A percentile compares a stretch with the other conserved stretches of the same genome.
Evolutionary conservation across 2,329 filamentous ascomycete genomes (phyloP).

Genomic region (Hymenoscyphus salicellus): DNA sequence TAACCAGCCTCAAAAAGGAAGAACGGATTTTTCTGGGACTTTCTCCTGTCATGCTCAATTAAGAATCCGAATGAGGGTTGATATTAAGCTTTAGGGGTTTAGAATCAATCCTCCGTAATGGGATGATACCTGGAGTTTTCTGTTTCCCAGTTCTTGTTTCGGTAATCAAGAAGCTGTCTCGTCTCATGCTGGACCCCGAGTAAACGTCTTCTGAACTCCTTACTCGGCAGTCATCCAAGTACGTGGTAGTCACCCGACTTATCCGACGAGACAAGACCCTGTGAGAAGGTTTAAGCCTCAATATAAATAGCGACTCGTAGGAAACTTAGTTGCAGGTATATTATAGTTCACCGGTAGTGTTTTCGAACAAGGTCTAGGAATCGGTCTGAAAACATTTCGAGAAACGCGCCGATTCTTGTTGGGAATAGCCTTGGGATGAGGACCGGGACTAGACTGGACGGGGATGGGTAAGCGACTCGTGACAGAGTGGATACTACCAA

Average conservation of each 20-base stretch:
- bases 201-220: neutral
- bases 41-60: too few species aligned
- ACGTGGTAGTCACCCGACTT: neutral
- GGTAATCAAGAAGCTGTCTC: neutral
- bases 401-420: neutral
- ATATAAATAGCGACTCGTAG: neutral
- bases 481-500: neutral
- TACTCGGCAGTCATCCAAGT: neutral
- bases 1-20: too few species aligned
- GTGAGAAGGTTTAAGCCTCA: neutral
- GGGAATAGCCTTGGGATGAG: neutral
- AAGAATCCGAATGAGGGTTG: too few species aligned
- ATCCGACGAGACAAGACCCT: neutral
- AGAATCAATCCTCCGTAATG: neutral
- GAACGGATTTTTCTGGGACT: too few species aligned
- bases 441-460: neutral
- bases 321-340: neutral
- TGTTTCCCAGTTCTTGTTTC: neutral
- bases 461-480: neutral
- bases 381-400: neutral
- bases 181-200: neutral
- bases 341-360: neutral
- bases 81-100: neutral
- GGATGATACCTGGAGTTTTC: neutral
- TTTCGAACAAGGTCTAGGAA: neutral